Base-by-base conservation (phyloP, 2,329 filamentous ascomycete genomes). In the Ophiostoma montium region DNA sequence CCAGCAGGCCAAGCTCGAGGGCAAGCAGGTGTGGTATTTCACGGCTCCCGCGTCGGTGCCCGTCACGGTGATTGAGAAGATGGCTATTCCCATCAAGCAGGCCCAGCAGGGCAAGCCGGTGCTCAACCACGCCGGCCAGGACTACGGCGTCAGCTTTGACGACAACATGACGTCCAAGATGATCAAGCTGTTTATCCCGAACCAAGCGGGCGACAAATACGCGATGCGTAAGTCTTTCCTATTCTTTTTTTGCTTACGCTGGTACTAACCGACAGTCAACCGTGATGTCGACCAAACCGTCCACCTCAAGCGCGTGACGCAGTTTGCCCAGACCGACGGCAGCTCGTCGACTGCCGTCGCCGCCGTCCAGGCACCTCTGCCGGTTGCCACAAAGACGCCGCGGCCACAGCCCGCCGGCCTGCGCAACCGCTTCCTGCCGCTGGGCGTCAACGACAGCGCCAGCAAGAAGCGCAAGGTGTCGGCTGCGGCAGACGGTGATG, bases 11-110 rank as follows among this genome's bases (percentile, higher is more conserved):
- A 75, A 76, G 56, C 61, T 82, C 8, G 67, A 78, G 50, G 81
- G 80, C 54, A 87, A 86, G 67, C 80, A 88, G 61, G 70, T 88
- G 52, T 89, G 84, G 84, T 85, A 87, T 61, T 86, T 89, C 57
- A 85, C 81, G 10, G 80, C 82, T 3, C 84, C 84, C 2, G 74
- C 78, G 6, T 77, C 76, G 11, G 67, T 87, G 3, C 78, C 83
- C n/a, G 72, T 88, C 50, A 77, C 75, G 11, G 70, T 82, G 1
- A 66, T 88, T 43, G 75, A 79, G 59, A 72, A 80, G 54, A 67
- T 86, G 53, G 72, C 80, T 35, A 72, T 86, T 38, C 71, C 72
- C 10, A 60, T 77, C 57, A 73, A 78, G 50, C 70, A 74, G 47
- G 70, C 73, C 2, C 65, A 71, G 52, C 65, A 69, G 2, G 71